Percentiles rank a stretch among this genome's conserved stretches.
Conservation (phyloP, 2,329 filamentous ascomycete species). For the Metarhizium guizhouense region DNA sequence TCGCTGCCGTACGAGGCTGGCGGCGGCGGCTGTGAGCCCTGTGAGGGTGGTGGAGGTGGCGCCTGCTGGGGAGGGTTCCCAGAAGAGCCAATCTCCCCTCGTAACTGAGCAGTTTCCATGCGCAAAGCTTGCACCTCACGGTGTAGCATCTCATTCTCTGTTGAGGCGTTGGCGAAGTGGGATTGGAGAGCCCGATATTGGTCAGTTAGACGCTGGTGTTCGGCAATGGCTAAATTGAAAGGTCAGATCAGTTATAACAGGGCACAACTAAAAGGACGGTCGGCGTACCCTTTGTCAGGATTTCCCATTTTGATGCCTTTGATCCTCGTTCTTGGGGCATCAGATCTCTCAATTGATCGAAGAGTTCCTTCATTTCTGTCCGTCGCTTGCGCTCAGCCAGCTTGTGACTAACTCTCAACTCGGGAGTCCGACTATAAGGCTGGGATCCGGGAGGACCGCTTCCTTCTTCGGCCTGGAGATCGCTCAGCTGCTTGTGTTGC, state of each 20-base stretch:
- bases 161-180: conserved; percentile 31
- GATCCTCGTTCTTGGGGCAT: conserved; percentile 74
- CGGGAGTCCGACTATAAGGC: conserved; percentile 75
- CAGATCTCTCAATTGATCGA: conserved; percentile 69
- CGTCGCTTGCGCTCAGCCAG: conserved; percentile 74
- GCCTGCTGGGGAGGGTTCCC: conserved; percentile 14
- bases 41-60: conserved; percentile 10
- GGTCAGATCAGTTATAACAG: not conserved
- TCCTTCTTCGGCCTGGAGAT: conserved; percentile 52
- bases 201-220: conserved; percentile 48
- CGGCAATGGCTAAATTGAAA: conserved; percentile 43
- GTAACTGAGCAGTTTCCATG: conserved; percentile 39
- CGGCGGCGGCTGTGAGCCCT: conserved; percentile 5
- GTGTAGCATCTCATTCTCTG: conserved; percentile 40
- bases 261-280: not conserved
- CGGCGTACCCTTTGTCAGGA: conserved; percentile 69
- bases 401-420: conserved; percentile 76
- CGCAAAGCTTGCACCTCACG: conserved; percentile 38
- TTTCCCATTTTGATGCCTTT: conserved; percentile 87
- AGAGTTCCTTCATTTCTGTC: conserved; percentile 83
- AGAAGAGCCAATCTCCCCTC: conserved; percentile 22
- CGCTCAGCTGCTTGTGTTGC: conserved; percentile 63
- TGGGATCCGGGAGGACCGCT: conserved; percentile 46
- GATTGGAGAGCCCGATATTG: conserved; percentile 35
- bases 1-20: conserved; percentile 18